These are phyloP conservation scores for Coemansia brasiliensis DNA, from an alignment of 192 early-diverging fungal genomes.

Conservation along the genomic window DNA sequence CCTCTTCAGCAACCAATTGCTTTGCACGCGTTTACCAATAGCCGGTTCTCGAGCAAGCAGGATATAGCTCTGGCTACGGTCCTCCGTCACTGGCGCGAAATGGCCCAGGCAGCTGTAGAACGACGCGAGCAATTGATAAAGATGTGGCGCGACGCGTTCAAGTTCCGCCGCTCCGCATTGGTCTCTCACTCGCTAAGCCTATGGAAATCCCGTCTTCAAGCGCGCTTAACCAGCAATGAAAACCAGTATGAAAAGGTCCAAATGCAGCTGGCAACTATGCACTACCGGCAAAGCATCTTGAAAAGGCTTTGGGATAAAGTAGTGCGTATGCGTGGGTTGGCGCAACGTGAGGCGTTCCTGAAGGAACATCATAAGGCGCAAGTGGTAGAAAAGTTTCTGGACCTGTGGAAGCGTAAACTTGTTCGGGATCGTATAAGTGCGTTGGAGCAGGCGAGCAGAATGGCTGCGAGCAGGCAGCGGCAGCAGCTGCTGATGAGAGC, in stretches of 20 bases:
- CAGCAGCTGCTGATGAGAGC: neutral
- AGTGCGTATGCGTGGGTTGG: neutral
- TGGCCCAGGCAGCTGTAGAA: constrained; percentile 15
- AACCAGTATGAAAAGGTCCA: constrained; percentile 11
- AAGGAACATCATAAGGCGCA: neutral
- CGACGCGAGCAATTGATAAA: constrained; percentile 30
- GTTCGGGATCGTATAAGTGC: neutral
- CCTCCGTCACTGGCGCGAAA: constrained; percentile 31
- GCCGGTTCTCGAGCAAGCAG: constrained; percentile 24
- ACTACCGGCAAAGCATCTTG: constrained; percentile 14
- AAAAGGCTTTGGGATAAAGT: neutral
- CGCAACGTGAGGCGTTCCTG: constrained; percentile 3
- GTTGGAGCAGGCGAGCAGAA: neutral
- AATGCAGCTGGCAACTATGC: constrained; percentile 15
- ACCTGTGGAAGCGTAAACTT: neutral
- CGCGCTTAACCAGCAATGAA: neutral
- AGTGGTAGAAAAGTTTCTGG: neutral
- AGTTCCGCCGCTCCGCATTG: constrained; percentile 1
- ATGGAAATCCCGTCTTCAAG: constrained; percentile 2
- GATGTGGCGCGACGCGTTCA: constrained; percentile 31
- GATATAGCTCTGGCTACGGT: constrained; percentile 24
- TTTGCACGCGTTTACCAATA: constrained; percentile 18
- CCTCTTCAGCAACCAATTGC: too few relatives aligned
- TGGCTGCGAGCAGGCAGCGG: neutral
- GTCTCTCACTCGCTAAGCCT: constrained; percentile 5